phyloP scores from a whole-genome alignment of 2,329 filamentous ascomycete genomes.

The Zymoseptoria crescenta region DNA sequence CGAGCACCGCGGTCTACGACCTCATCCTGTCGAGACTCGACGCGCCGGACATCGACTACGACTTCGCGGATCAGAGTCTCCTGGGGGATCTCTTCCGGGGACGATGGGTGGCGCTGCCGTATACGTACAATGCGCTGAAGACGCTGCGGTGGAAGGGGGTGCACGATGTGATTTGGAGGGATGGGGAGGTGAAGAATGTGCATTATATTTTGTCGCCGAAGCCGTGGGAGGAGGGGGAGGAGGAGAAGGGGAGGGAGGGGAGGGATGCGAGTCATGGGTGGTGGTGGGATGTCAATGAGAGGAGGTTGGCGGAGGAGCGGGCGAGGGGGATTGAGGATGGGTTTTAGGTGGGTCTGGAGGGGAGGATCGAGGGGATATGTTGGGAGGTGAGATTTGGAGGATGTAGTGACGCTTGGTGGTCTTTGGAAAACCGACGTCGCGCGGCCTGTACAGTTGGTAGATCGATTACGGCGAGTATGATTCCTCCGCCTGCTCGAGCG shows the following conservation, averaged over 20 bases:
- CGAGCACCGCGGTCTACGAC: slow-evolving; percentile 46
- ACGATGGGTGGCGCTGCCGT: slow-evolving; percentile 52
- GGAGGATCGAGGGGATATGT: neutral
- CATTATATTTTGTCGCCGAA: slow-evolving; percentile 57
- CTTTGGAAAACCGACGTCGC: neutral
- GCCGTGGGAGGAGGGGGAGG: slow-evolving; percentile 52
- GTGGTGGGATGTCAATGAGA: slow-evolving; percentile 50
- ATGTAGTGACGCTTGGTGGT: neutral
- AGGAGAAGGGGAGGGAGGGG: slow-evolving; percentile 30
- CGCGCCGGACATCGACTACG: slow-evolving; percentile 43
- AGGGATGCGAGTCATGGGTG: slow-evolving; percentile 46
- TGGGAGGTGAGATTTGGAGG: neutral
- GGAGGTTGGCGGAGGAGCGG: slow-evolving; percentile 44
- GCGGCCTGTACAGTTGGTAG: neutral
- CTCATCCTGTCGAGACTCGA: slow-evolving; percentile 43
- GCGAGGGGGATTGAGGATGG: slow-evolving; percentile 43
- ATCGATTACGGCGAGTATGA: neutral
- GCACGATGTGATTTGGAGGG: slow-evolving; percentile 53
- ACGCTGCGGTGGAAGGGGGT: slow-evolving; percentile 50
- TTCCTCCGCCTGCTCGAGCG: neutral
- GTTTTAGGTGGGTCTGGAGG: slow-evolving; percentile 32
- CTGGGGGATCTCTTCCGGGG: slow-evolving; percentile 51
- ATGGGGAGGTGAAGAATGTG: slow-evolving; percentile 54
- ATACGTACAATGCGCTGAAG: slow-evolving; percentile 55
- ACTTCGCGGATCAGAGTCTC: slow-evolving; percentile 54